phyloP scores from a whole-genome alignment of 1,284 basidiomycete species.

The Baeospora myosura region DNA sequence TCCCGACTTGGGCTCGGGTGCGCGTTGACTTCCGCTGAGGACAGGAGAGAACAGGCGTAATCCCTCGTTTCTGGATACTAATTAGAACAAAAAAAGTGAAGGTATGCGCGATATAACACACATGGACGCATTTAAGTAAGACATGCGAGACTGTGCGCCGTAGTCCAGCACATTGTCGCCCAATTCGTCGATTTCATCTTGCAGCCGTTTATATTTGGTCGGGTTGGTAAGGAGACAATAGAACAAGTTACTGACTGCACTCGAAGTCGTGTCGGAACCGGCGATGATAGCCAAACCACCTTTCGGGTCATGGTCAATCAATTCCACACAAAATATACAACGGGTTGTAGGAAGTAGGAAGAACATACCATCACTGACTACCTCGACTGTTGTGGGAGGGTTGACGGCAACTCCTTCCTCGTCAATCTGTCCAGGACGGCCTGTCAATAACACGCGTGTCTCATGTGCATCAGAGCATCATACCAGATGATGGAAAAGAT shows the following conservation, averaged over 20 bases:
- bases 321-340: neutral
- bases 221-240: constrained; percentile 29
- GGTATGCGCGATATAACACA: constrained; percentile 16
- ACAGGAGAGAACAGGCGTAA: neutral
- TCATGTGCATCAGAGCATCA: constrained; percentile 4
- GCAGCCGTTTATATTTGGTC: constrained; percentile 23
- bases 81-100: constrained; percentile 1
- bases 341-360: neutral
- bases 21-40: neutral
- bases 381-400: neutral
- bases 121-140: constrained; percentile 32
- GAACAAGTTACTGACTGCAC: constrained; percentile 26
- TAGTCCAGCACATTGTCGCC: constrained; percentile 24
- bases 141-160: constrained; percentile 21
- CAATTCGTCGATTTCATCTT: constrained; percentile 27
- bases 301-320: neutral
- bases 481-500: constrained; percentile 40
- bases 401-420: neutral
- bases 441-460: neutral
- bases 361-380: neutral
- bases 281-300: constrained; percentile 21
- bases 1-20: neutral
- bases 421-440: neutral
- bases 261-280: constrained; percentile 35
- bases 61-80: constrained; percentile 30